These are phyloP conservation scores for Phytophthora lateralis DNA, from an alignment of 352 stramenopile genomes.

Conservation along the genomic window DNA sequence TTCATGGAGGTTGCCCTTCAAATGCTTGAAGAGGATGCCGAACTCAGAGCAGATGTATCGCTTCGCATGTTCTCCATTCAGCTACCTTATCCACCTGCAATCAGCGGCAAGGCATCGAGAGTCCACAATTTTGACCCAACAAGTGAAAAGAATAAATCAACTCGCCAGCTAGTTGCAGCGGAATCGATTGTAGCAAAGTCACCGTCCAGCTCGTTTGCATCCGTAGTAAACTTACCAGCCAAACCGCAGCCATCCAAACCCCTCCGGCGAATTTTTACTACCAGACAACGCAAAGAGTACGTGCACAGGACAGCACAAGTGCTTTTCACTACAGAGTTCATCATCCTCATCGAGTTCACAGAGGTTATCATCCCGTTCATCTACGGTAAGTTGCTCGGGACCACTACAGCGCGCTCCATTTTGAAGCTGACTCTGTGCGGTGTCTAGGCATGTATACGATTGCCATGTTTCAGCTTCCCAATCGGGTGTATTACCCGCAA, in stretches of 20 bases:
- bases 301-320: constrained; percentile 22
- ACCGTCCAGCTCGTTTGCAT: constrained; percentile 2
- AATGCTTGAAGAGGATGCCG: constrained; percentile 19
- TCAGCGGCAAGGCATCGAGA: not conserved
- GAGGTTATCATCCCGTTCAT: constrained; percentile 45
- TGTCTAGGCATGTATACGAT: constrained; percentile 33
- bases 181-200: constrained; percentile 10
- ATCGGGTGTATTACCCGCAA: constrained; percentile 41
- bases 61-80: constrained; percentile 18
- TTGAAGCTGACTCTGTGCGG: not conserved
- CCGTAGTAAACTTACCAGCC: not conserved
- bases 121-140: constrained; percentile 5
- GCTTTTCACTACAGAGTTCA: constrained; percentile 40
- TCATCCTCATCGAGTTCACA: constrained; percentile 40
- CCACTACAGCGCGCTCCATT: not conserved
- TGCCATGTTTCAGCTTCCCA: constrained; percentile 40
- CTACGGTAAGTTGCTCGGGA: constrained; percentile 31
- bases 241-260: constrained; percentile 1
- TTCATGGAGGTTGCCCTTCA: constrained; percentile 29
- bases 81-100: not conserved
- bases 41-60: constrained; percentile 6
- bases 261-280: constrained; percentile 2
- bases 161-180: not conserved
- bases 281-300: constrained; percentile 21
- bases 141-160: not conserved